These are phyloP conservation scores for Mucor velutinosus DNA, from an alignment of 371 early-diverging fungal species.

Conservation along the genomic window DNA sequence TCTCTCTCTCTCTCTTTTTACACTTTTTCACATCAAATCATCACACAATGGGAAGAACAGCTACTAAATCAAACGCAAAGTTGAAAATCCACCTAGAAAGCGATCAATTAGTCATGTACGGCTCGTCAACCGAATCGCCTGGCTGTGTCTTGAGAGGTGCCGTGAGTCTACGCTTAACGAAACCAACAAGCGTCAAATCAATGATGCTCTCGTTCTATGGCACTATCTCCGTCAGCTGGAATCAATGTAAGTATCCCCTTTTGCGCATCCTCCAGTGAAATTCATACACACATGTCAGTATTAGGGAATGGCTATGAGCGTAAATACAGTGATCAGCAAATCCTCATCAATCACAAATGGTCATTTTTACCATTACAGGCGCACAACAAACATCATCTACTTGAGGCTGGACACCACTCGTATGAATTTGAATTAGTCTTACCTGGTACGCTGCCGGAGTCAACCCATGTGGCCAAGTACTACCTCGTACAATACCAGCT, in stretches of 20 bases:
- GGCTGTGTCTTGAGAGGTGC: constrained; percentile 40
- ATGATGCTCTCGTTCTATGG: constrained; percentile 26
- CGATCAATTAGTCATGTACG: constrained; percentile 35
- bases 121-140: constrained; percentile 30
- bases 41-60: background rate
- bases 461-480: constrained; percentile 30
- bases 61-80: constrained; percentile 12
- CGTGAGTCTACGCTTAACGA: constrained; percentile 21
- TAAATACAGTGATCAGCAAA: constrained; percentile 15
- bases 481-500: constrained; percentile 33
- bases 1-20: background rate
- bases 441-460: constrained; percentile 37
- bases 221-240: constrained; percentile 29
- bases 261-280: too few species aligned
- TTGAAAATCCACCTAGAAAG: constrained; percentile 35
- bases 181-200: constrained; percentile 23
- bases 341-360: constrained; percentile 33
- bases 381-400: background rate
- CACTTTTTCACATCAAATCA: constrained; percentile 3
- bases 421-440: constrained; percentile 39
- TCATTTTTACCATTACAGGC: constrained; percentile 25
- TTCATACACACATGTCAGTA: background rate
- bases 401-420: constrained; percentile 25
- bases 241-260: constrained; percentile 24
- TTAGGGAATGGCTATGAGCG: constrained; percentile 30